Conservation (phyloP, 352 stramenopile genomes). For the Phytophthora tubulina region DNA sequence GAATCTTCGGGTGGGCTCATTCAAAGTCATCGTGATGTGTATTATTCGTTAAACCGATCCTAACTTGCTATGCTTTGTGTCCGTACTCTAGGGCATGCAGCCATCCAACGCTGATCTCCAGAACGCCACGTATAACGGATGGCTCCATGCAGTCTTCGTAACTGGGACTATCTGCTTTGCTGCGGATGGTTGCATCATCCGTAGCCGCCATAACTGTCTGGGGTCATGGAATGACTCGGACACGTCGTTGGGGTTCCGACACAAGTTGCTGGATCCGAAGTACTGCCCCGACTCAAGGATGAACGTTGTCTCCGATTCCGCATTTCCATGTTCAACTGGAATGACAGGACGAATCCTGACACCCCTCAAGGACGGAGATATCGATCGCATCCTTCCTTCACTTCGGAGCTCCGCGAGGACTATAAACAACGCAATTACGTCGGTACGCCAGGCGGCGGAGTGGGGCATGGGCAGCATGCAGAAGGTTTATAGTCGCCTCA, state of each 20-base stretch:
- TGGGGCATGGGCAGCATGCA: conserved; percentile 10
- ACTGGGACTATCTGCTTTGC: not conserved
- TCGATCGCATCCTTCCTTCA: not conserved
- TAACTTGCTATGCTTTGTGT: not conserved
- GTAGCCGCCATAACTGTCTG: not conserved
- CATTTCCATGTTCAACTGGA: too few species aligned
- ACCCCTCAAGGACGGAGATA: conserved; percentile 1
- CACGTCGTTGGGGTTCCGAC: too few species aligned
- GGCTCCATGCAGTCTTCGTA: not conserved
- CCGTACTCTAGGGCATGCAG: not conserved
- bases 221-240: not conserved
- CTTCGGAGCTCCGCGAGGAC: not conserved
- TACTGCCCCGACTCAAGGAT: not conserved
- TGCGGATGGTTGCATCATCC: not conserved
- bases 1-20: not conserved
- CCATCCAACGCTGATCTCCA: not conserved
- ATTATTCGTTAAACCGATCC: not conserved
- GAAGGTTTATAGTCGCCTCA: not conserved
- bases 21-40: not conserved
- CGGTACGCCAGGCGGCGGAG: conserved; percentile 1
- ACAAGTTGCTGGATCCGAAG: not conserved
- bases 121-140: not conserved
- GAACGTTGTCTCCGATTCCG: conserved; percentile 7
- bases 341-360: too few species aligned
- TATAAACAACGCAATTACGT: conserved; percentile 10